These are phyloP conservation scores for Fraxinus excelsior DNA, from an alignment of 257 asterid species.

Conservation along the genomic window DNA sequence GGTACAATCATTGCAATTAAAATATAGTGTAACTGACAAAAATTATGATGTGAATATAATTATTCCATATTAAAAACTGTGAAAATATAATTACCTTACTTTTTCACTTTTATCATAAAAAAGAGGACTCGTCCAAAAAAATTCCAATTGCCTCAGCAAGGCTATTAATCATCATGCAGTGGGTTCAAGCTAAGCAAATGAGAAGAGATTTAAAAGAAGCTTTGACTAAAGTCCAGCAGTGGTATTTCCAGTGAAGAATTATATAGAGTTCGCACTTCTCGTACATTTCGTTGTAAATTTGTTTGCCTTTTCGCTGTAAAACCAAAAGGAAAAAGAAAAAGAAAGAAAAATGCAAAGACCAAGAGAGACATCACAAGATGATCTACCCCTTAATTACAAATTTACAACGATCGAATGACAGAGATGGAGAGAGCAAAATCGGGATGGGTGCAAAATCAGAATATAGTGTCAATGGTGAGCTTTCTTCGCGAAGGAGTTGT, in stretches of 20 bases:
- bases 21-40: too few species aligned
- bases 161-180: neutral
- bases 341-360: neutral
- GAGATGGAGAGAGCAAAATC: neutral
- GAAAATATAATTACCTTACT: too few species aligned
- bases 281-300: neutral
- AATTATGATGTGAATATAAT: too few species aligned
- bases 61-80: too few species aligned
- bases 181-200: neutral
- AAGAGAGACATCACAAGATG: neutral
- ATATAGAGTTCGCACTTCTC: neutral
- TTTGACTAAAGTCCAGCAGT: neutral
- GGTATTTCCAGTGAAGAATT: neutral
- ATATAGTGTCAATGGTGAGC: constrained; percentile 83
- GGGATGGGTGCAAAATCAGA: constrained; percentile 32
- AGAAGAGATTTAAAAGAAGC: too few species aligned
- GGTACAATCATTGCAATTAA: too few species aligned
- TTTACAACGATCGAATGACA: constrained; percentile 23
- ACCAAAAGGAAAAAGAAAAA: neutral
- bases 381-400: constrained; percentile 1
- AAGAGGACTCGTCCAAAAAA: neutral
- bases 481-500: constrained; percentile 73
- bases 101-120: too few species aligned
- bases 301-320: neutral
- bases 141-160: too few species aligned